Percentiles rank a stretch among this genome's conserved stretches.
Conservation (phyloP, 1,284 basidiomycete species). For the Moesziomyces sp. region DNA sequence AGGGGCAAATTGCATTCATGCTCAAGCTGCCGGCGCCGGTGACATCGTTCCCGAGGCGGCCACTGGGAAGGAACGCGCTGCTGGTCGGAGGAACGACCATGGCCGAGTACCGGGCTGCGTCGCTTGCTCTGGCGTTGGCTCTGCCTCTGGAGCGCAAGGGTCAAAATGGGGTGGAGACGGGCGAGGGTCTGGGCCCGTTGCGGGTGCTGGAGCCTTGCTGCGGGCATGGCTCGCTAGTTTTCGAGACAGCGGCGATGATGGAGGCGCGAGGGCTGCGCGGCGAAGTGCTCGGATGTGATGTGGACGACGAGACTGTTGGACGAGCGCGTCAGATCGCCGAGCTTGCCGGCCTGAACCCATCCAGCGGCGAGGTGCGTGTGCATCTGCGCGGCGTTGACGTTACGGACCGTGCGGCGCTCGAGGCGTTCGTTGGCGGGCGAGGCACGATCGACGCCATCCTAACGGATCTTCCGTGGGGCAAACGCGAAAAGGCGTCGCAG, state of each 20-base stretch:
- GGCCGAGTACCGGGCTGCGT: slow-evolving; percentile 45
- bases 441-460: slow-evolving; percentile 47
- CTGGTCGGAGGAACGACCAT: slow-evolving; percentile 45
- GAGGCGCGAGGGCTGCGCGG: slow-evolving; percentile 31
- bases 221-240: slow-evolving; percentile 40
- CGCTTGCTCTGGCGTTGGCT: slow-evolving; percentile 36
- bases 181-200: slow-evolving; percentile 6
- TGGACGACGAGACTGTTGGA: slow-evolving; percentile 28
- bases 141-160: slow-evolving; percentile 18
- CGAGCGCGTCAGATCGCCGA: slow-evolving; percentile 25
- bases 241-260: slow-evolving; percentile 46
- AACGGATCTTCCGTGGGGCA: slow-evolving; percentile 52
- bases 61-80: slow-evolving; percentile 31
- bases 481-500: slow-evolving; percentile 36
- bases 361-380: slow-evolving; percentile 8
- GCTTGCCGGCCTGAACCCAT: slow-evolving; percentile 22
- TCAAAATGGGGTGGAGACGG: slow-evolving; percentile 10
- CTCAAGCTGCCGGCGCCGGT: slow-evolving; percentile 28
- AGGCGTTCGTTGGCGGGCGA: slow-evolving; percentile 33
- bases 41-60: slow-evolving; percentile 10
- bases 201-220: slow-evolving; percentile 49
- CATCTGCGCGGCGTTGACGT: slow-evolving; percentile 22
- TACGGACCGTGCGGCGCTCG: slow-evolving; percentile 16
- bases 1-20: slow-evolving; percentile 43
- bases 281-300: slow-evolving; percentile 39